Evolutionary conservation across 169 alveolate species (phyloP), one percentile per base, ranked within the genome.

Genomic region (Plasmodium cynomolgi): DNA sequence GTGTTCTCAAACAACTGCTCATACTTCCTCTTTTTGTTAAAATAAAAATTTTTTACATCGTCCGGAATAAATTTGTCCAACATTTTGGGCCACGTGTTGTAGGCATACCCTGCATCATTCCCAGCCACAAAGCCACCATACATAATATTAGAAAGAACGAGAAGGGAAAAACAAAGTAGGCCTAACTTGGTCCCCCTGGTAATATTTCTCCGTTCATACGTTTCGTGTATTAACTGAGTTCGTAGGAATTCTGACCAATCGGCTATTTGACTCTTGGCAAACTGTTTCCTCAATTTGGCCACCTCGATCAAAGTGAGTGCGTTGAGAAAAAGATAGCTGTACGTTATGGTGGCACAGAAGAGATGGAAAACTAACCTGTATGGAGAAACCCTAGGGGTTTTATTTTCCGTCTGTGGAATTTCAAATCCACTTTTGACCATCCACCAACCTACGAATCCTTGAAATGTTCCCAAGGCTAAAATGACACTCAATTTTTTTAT

Each of bases 41-140:
- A 34, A 68, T 81, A 84, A 68, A 96, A 91, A 26, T 95, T 81
- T 13, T 26, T 50, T 50, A 93, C 92, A 34, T 96, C 97, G 34
- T 96, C 95, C 11, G 98, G 98, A 31, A 96, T 84, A 93, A 93
- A 96, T 58, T 96, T 72, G 75, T 96, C 98, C 50, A 97, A 92
- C 95, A 98, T 96, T 84, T 94, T 90, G 5, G 99, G 99, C 97
- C 97, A 98, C n/a, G 99, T 98, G 75, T 98, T 98, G 91, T 93
- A 96, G 9, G 98, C 97, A 31, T 94, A 84, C 1, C 99, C 98
- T 6, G 98, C 98, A 74, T 97, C 97, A 50, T 93, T 98, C 7
- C 99, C 99, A 7, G 99, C 98, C 15, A 97, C 98, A 82, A 98
- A 85, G 34, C 97, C 96, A 3, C 94, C 94, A 90, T 90, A 90